phyloP scores from a whole-genome alignment of 306 rosid genomes.

The Alnus rubra region DNA sequence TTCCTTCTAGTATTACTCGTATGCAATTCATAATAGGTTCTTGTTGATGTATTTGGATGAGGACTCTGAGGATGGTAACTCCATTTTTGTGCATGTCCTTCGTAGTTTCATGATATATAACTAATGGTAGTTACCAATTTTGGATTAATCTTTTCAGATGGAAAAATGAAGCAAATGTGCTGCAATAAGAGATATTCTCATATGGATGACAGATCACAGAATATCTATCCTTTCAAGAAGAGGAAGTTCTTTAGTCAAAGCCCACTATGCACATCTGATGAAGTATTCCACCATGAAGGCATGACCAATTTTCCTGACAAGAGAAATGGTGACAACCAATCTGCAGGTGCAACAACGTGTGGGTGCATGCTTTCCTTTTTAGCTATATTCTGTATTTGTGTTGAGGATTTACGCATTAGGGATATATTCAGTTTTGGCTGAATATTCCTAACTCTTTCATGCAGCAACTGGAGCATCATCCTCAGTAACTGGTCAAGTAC shows the following conservation, averaged over 20 bases:
- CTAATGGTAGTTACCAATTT: constrained; percentile 19
- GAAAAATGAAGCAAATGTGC: constrained; percentile 22
- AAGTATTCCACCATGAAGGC: constrained; percentile 52
- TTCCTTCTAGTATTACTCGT: too few relatives aligned
- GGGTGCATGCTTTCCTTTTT: constrained; percentile 21
- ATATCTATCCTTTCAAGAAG: constrained; percentile 78
- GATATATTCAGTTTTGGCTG: constrained; percentile 26
- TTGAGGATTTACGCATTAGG: constrained; percentile 20
- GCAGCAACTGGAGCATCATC: constrained; percentile 60
- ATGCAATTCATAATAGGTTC: not conserved
- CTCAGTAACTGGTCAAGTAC: constrained; percentile 41
- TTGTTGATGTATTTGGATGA: not conserved
- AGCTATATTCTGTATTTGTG: constrained; percentile 10
- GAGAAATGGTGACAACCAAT: constrained; percentile 34
- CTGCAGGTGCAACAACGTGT: constrained; percentile 44
- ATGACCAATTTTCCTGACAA: constrained; percentile 41
- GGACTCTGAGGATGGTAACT: not conserved
- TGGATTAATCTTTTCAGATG: constrained; percentile 40
- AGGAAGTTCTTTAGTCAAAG: constrained; percentile 57
- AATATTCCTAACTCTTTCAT: constrained; percentile 33
- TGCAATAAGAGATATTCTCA: constrained; percentile 31
- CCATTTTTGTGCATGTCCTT: not conserved
- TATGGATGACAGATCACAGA: constrained; percentile 54
- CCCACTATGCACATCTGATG: constrained; percentile 48
- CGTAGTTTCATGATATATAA: not conserved